Evolutionary conservation across 768 basidiomycete species (phyloP).

Genomic region (Pleurotus tuoliensis): DNA sequence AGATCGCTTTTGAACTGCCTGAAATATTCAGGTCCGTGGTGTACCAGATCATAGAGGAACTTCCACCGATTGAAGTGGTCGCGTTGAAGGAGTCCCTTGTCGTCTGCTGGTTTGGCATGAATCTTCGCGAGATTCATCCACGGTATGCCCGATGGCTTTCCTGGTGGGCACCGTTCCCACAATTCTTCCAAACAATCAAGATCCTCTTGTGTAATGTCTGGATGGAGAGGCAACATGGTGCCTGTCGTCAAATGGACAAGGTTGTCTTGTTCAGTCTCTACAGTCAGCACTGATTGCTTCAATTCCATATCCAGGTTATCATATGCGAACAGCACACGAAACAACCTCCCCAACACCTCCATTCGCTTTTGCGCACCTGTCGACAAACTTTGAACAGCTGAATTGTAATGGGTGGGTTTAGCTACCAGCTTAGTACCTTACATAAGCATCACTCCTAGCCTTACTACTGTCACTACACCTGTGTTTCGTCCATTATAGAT

Average conservation of each 20-base stretch:
- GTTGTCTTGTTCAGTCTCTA: constrained; percentile 20
- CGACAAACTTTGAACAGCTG: constrained; percentile 20
- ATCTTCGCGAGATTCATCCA: constrained; percentile 14
- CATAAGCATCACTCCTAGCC: no score
- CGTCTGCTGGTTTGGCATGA: constrained; percentile 13
- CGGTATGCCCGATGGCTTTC: constrained; percentile 6
- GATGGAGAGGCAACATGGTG: constrained; percentile 22
- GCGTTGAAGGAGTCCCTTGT: constrained; percentile 15
- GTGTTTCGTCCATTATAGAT: no score
- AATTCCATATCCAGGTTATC: constrained; percentile 42
- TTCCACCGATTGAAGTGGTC: constrained; percentile 25
- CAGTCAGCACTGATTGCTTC: constrained; percentile 21
- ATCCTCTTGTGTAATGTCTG: constrained; percentile 18
- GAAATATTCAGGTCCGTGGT: constrained; percentile 22
- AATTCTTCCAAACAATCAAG: constrained; percentile 27
- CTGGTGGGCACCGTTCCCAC: constrained; percentile 22
- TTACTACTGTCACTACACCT: no score
- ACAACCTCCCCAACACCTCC: constrained; percentile 16
- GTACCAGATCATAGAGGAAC: constrained; percentile 20
- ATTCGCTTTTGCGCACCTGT: constrained; percentile 14
- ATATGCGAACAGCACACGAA: constrained; percentile 27
- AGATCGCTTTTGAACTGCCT: constrained; percentile 12
- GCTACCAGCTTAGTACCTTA: no score
- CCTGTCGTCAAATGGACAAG: constrained; percentile 31
- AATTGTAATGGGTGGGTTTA: no score